phyloP scores from a whole-genome alignment of 495 filamentous ascomycete genomes.

The Podospora pseudocomata region DNA sequence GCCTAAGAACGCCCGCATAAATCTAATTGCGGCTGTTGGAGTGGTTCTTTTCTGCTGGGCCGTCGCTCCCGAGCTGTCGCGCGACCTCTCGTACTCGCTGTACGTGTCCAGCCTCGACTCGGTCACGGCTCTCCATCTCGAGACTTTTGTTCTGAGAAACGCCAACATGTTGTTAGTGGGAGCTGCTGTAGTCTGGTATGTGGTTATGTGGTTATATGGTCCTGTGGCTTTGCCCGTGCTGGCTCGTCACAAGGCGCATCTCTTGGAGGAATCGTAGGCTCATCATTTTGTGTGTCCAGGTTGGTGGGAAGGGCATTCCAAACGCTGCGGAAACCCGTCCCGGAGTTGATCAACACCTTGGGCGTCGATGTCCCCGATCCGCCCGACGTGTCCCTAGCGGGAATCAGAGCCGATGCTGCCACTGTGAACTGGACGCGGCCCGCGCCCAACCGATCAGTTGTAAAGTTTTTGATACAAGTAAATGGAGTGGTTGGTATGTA shows the following conservation, averaged over 20 bases:
- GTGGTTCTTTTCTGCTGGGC: conserved; percentile 47
- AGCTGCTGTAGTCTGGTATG: conserved; percentile 44
- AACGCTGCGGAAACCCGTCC: conserved; percentile 83
- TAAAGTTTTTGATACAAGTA: conserved; percentile 86
- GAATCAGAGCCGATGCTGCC: conserved; percentile 78
- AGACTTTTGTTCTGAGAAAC: conserved; percentile 39
- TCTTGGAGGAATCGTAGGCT: conserved; percentile 14
- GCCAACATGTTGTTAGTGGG: conserved; percentile 47
- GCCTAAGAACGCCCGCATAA: conserved; percentile 45
- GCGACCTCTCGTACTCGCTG: conserved; percentile 35
- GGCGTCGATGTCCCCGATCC: conserved; percentile 90
- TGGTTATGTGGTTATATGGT: conserved; percentile 8
- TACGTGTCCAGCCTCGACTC: conserved; percentile 37
- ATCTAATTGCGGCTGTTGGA: conserved; percentile 44
- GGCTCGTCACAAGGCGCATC: not conserved
- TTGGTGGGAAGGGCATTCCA: conserved; percentile 76
- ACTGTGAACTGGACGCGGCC: conserved; percentile 89
- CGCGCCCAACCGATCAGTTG: conserved; percentile 69
- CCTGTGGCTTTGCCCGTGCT: not conserved
- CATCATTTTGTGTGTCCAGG: conserved; percentile 46
- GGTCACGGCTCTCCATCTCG: conserved; percentile 35
- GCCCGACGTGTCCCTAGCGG: conserved; percentile 87
- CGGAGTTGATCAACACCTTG: conserved; percentile 81
- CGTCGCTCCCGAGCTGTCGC: conserved; percentile 42
- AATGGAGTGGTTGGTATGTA: conserved; percentile 84